Percentiles rank a stretch among this genome's conserved stretches.
Evolutionary conservation across 257 asterid species (phyloP).

Genomic region (Nemophila menziesii): DNA sequence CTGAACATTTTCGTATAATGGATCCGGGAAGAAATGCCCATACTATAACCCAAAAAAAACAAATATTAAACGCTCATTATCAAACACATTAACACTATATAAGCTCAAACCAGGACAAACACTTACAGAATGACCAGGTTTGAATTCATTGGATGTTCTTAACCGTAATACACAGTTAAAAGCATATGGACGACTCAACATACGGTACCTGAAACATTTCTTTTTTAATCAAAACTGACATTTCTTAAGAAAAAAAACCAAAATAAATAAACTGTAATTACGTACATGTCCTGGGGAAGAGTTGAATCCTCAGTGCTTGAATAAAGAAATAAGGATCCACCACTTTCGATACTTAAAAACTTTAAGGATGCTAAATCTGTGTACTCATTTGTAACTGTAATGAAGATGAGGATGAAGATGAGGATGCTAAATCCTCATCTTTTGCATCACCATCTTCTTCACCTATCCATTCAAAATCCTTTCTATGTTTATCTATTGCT

Average conservation of each 20-base stretch:
- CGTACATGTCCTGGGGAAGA: slow-evolving; percentile 99
- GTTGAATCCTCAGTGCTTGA: slow-evolving; percentile 92
- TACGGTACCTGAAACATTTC: slow-evolving; percentile 79
- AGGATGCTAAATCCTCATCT: no score
- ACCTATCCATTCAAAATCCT: no score
- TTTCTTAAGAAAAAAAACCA: no score
- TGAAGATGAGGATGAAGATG: no score
- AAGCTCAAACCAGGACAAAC: slow-evolving; percentile 6
- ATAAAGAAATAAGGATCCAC: slow-evolving; percentile 92
- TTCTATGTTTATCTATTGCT: no score
- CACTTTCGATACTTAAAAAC: slow-evolving; percentile 96
- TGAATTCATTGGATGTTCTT: slow-evolving; percentile 88
- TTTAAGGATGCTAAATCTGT: slow-evolving; percentile 96
- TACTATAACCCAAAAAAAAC: slow-evolving; percentile 58
- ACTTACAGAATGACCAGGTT: slow-evolving; percentile 78
- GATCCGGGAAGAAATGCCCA: slow-evolving; percentile 98
- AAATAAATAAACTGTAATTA: slow-evolving; percentile 8
- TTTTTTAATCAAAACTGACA: slow-evolving; percentile 15
- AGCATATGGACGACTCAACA: slow-evolving; percentile 93
- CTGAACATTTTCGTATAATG: slow-evolving; percentile 92
- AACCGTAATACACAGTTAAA: slow-evolving; percentile 87
- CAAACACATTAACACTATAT: slow-evolving; percentile 7
- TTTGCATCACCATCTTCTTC: no score
- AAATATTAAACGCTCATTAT: slow-evolving; percentile 16
- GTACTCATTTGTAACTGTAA: slow-evolving; percentile 97